Evolutionary conservation across 352 stramenopile genomes (phyloP).

Genomic region (Globisporangium abappressorium): DNA sequence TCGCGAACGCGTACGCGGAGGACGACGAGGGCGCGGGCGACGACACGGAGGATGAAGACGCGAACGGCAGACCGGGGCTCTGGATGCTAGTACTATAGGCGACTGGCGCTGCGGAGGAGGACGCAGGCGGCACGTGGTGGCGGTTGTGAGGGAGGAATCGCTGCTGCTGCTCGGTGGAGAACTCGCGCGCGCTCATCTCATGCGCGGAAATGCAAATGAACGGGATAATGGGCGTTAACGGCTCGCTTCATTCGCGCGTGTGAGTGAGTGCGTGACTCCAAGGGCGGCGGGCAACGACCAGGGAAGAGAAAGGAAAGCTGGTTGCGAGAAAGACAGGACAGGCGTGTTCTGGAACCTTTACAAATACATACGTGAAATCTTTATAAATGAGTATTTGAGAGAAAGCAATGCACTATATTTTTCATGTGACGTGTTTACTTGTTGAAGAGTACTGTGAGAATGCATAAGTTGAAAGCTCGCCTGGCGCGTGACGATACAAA

Average conservation of each 20-base stretch:
- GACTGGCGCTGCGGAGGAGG: too few species aligned
- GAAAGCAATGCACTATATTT: neutral
- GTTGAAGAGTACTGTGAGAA: too few species aligned
- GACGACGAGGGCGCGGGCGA: neutral
- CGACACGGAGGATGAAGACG: neutral
- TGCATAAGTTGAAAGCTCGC: too few species aligned
- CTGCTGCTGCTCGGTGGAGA: neutral
- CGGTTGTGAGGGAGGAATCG: neutral
- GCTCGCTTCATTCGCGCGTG: neutral
- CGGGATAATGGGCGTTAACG: neutral
- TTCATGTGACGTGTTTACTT: too few species aligned
- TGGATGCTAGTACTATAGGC: neutral
- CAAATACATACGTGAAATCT: neutral
- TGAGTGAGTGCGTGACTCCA: neutral
- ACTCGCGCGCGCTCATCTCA: neutral
- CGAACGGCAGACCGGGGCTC: neutral
- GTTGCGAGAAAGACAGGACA: slow-evolving; percentile 1
- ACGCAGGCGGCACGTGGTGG: too few species aligned
- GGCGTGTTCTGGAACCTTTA: neutral
- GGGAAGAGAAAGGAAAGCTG: neutral
- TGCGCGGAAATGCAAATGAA: neutral
- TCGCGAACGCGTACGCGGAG: slow-evolving; percentile 15
- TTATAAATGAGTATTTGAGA: neutral
- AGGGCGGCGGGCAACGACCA: neutral
- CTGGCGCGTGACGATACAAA: too few species aligned